Percentiles rank a stretch among this genome's conserved stretches.
These are phyloP conservation scores for Aspergillus sp. DNA, from an alignment of 2,329 filamentous ascomycete species.

Conservation along the genomic window DNA sequence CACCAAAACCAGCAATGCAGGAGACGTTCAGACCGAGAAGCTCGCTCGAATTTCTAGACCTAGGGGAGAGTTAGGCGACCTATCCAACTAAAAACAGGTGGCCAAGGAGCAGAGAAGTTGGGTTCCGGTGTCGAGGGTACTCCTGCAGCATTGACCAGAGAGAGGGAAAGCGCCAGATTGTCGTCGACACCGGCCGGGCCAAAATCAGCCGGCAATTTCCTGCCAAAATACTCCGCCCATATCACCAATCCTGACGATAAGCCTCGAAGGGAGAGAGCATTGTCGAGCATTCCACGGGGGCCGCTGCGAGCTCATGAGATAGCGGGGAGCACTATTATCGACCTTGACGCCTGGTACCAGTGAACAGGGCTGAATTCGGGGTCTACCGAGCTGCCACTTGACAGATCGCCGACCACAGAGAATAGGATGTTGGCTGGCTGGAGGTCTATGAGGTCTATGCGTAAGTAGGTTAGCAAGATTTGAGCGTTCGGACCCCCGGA, in stretches of 20 bases:
- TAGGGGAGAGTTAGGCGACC: no score
- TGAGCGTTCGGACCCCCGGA: background rate
- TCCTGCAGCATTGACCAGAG: conserved; percentile 6
- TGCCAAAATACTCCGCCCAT: conserved; percentile 6
- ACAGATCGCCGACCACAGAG: conserved; percentile 1
- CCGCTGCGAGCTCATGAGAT: conserved; percentile 4
- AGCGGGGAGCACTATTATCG: conserved; percentile 6
- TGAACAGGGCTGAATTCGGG: conserved; percentile 4
- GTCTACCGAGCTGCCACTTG: conserved; percentile 1
- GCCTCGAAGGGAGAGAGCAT: conserved; percentile 1
- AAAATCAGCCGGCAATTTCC: conserved; percentile 5
- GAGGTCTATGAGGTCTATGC: conserved; percentile 4
- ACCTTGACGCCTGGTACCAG: conserved; percentile 4
- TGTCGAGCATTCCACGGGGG: conserved; percentile 2
- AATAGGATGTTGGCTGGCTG: conserved; percentile 9
- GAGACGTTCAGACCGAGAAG: no score
- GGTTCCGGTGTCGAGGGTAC: conserved; percentile 3
- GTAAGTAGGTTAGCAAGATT: background rate
- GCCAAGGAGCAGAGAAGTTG: conserved; percentile 3
- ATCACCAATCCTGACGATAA: conserved; percentile 6
- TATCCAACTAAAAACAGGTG: conserved; percentile 5
- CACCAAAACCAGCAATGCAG: no score
- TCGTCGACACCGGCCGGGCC: conserved; percentile 2
- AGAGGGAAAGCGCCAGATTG: conserved; percentile 3
- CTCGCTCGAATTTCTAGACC: no score